Percentiles rank a stretch among this genome's conserved stretches.
Conservation (phyloP, 345 rosid species). For the Eucalyptus cloeziana region DNA sequence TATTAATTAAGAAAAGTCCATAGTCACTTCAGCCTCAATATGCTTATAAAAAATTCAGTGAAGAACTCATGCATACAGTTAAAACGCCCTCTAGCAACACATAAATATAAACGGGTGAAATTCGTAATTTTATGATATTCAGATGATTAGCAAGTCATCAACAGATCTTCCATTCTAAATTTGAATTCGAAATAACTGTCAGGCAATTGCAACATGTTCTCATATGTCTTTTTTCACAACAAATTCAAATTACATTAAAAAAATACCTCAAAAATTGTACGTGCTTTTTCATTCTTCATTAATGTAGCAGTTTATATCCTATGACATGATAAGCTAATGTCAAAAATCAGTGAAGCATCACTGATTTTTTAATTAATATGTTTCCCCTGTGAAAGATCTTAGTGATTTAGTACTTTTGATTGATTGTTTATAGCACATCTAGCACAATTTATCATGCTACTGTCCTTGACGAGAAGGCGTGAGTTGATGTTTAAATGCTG, state of each 20-base stretch:
- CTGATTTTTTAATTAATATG: too few species aligned
- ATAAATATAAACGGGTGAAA: not conserved
- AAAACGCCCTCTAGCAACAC: not conserved
- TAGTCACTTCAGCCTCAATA: not conserved
- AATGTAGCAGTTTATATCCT: not conserved
- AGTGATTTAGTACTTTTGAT: not conserved
- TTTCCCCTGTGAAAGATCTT: not conserved
- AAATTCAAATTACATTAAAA: not conserved
- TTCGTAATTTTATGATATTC: not conserved
- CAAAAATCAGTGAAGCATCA: not conserved
- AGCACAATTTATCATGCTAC: too few species aligned
- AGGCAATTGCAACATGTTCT: not conserved
- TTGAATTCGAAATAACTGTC: not conserved
- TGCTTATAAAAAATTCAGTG: not conserved
- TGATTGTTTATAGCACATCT: not conserved
- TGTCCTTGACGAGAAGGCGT: not conserved
- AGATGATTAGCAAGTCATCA: not conserved
- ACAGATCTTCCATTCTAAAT: not conserved
- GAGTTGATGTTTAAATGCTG: not conserved
- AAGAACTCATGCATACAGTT: not conserved
- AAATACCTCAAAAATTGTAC: not conserved
- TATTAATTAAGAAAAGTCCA: not conserved
- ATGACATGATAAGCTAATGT: not conserved
- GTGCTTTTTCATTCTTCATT: not conserved
- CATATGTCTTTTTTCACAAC: not conserved